A percentile compares a stretch with the other conserved stretches of the same genome.
These are phyloP conservation scores for Bimuria novae-zelandiae DNA, from an alignment of 2,329 filamentous ascomycete genomes.

Conservation along the genomic window DNA sequence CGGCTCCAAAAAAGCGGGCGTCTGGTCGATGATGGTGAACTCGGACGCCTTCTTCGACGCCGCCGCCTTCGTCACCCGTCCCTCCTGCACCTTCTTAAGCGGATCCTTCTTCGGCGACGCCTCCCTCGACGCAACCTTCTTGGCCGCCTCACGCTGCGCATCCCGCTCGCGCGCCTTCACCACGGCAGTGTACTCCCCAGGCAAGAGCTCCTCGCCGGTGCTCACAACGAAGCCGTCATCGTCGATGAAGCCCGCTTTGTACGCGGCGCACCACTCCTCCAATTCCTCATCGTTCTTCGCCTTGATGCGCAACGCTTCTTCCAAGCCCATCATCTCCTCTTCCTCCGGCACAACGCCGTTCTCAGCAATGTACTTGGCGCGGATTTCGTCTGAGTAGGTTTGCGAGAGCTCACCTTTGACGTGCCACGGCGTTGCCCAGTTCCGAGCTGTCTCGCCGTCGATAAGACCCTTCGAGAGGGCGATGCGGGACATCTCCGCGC, in stretches of 20 bases:
- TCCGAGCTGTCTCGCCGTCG: slow-evolving; percentile 14
- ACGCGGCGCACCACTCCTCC: slow-evolving; percentile 22
- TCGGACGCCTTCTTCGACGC: neutral
- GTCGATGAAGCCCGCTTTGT: slow-evolving; percentile 23
- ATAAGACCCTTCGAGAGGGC: slow-evolving; percentile 16
- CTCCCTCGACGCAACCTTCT: too few species aligned
- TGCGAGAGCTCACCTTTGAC: slow-evolving; percentile 12
- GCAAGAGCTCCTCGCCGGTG: neutral
- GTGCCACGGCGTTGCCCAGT: slow-evolving; percentile 21
- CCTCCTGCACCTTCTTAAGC: neutral
- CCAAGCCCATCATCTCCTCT: slow-evolving; percentile 16
- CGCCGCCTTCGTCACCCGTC: neutral
- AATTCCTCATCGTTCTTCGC: slow-evolving; percentile 17
- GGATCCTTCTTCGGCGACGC: slow-evolving; percentile 3
- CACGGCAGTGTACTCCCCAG: neutral
- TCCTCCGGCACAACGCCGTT: slow-evolving; percentile 10
- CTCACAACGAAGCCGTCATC: slow-evolving; percentile 16
- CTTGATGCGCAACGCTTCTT: slow-evolving; percentile 15
- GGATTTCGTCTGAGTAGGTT: slow-evolving; percentile 20
- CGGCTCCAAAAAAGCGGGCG: neutral
- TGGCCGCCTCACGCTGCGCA: neutral
- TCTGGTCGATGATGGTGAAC: neutral
- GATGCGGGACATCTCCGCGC: slow-evolving; percentile 15
- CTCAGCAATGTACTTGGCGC: slow-evolving; percentile 15
- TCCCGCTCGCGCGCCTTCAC: neutral